Percentiles rank a stretch among this genome's conserved stretches.
Evolutionary conservation across 1,284 basidiomycete genomes (phyloP).

Genomic region (Boletus semigastroideus): DNA sequence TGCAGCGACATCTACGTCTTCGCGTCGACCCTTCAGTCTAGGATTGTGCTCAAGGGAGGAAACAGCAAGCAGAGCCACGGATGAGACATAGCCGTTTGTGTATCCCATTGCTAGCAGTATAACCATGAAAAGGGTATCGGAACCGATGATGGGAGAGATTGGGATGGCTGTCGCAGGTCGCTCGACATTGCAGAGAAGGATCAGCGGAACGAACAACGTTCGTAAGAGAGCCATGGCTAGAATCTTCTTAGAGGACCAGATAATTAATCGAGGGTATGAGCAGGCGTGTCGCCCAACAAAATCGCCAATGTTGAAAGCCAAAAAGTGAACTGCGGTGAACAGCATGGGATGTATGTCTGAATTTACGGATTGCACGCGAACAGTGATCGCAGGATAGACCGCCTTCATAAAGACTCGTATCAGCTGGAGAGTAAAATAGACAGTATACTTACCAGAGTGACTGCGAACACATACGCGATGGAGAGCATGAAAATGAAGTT

Average conservation of each 20-base stretch:
- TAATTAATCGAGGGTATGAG: slow-evolving; percentile 59
- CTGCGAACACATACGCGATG: slow-evolving; percentile 71
- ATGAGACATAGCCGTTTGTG: slow-evolving; percentile 75
- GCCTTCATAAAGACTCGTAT: slow-evolving; percentile 46
- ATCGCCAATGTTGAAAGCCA: slow-evolving; percentile 77
- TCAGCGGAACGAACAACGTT: slow-evolving; percentile 79
- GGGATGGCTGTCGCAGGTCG: slow-evolving; percentile 31
- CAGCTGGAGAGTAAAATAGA: background rate
- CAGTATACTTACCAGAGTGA: slow-evolving; percentile 67
- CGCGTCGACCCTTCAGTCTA: slow-evolving; percentile 55
- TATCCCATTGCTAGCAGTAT: slow-evolving; percentile 73
- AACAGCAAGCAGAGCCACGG: slow-evolving; percentile 69
- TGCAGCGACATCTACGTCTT: slow-evolving; percentile 83
- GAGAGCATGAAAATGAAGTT: slow-evolving; percentile 74
- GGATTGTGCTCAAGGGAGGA: slow-evolving; percentile 74
- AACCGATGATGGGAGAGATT: slow-evolving; percentile 57
- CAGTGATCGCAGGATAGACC: slow-evolving; percentile 84
- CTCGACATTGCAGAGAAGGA: slow-evolving; percentile 82
- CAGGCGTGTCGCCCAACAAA: slow-evolving; percentile 75
- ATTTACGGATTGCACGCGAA: slow-evolving; percentile 67
- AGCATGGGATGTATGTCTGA: slow-evolving; percentile 58
- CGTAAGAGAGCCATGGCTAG: slow-evolving; percentile 65
- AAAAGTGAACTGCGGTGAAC: slow-evolving; percentile 71
- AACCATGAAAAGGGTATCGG: slow-evolving; percentile 73
- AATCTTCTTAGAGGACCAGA: slow-evolving; percentile 67